These are phyloP conservation scores for Globisporangium irregulare DNA, from an alignment of 352 stramenopile species.

Conservation along the genomic window DNA sequence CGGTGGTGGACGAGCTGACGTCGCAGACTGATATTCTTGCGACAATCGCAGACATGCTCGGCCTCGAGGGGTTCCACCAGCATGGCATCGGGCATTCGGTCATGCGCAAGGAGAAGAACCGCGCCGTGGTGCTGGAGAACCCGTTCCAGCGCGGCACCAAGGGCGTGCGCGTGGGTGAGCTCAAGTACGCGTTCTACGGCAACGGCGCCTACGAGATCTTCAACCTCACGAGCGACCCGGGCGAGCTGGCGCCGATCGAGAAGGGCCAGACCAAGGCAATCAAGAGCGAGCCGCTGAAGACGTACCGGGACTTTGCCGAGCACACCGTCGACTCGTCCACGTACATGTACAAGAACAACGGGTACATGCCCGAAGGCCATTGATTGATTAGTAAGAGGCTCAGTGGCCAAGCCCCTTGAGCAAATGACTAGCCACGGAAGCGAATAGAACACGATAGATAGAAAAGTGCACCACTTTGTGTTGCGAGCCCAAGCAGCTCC, in stretches of 20 bases:
- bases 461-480: neutral
- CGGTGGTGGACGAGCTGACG: constrained; percentile 44
- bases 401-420: neutral
- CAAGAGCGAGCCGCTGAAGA: constrained; percentile 37
- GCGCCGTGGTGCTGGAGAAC: constrained; percentile 58
- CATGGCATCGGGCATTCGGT: constrained; percentile 66
- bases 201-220: constrained; percentile 64
- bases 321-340: constrained; percentile 59
- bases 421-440: neutral
- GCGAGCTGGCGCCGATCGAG: constrained; percentile 42
- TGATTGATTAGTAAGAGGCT: neutral
- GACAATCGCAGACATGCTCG: constrained; percentile 62
- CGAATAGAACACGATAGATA: constrained; percentile 7
- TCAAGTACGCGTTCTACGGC: constrained; percentile 68
- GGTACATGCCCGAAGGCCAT: constrained; percentile 32
- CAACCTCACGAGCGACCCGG: constrained; percentile 36
- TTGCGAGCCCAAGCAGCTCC: neutral
- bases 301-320: constrained; percentile 45
- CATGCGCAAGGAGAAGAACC: constrained; percentile 34
- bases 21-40: constrained; percentile 70
- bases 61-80: constrained; percentile 48
- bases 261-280: constrained; percentile 46
- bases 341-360: constrained; percentile 64
- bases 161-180: constrained; percentile 51
- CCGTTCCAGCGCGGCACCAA: constrained; percentile 62